Conservation (phyloP, 2,329 filamentous ascomycete genomes). For the Davidsoniella neocaledoniae region DNA sequence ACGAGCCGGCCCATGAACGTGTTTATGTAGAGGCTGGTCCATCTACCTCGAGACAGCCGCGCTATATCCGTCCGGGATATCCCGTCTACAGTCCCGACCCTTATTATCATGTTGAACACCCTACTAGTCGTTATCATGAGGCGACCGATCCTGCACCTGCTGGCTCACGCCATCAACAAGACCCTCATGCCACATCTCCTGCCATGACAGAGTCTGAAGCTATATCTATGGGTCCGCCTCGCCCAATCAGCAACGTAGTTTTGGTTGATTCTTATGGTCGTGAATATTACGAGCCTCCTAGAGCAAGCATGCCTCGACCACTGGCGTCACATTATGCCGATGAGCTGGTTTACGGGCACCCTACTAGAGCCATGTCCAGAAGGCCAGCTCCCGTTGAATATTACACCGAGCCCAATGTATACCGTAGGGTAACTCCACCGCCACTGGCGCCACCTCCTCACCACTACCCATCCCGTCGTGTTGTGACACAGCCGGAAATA, state of each 20-base stretch:
- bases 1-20: neutral
- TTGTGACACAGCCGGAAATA: constrained; percentile 47
- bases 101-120: neutral
- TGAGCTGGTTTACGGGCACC: constrained; percentile 46
- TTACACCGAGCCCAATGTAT: constrained; percentile 33
- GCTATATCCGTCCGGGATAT: constrained; percentile 8
- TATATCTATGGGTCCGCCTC: constrained; percentile 34
- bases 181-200: neutral
- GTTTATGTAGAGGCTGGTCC: constrained; percentile 1
- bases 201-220: constrained; percentile 4
- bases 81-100: neutral
- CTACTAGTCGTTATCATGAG: constrained; percentile 5
- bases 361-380: constrained; percentile 34
- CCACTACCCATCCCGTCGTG: constrained; percentile 30
- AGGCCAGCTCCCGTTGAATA: constrained; percentile 29
- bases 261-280: constrained; percentile 71
- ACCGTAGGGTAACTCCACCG: constrained; percentile 21
- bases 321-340: constrained; percentile 14
- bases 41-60: neutral
- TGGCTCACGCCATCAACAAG: neutral
- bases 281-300: constrained; percentile 46
- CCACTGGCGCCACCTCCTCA: constrained; percentile 27
- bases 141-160: neutral
- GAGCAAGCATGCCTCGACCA: neutral
- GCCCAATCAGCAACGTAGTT: constrained; percentile 45